Conservation (phyloP, 768 basidiomycete species). For the Boletellus sp. region DNA sequence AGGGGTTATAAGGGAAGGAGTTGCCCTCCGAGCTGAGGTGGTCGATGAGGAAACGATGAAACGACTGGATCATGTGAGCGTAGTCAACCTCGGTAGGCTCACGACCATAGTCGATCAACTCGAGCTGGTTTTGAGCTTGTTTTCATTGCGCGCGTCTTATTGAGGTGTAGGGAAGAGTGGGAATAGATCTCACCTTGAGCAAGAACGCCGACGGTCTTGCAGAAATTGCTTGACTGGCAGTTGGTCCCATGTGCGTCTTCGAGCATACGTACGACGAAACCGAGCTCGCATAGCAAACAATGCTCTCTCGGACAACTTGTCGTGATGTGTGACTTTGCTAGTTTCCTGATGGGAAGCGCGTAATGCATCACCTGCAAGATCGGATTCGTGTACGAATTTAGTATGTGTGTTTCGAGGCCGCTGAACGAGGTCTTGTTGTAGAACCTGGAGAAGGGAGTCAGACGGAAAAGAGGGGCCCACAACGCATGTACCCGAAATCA, state of each 20-base stretch:
- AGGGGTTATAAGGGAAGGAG: slow-evolving; percentile 55
- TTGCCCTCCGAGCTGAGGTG: slow-evolving; percentile 76
- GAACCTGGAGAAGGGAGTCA: slow-evolving; percentile 49
- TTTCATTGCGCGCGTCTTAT: neutral
- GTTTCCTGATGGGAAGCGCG: slow-evolving; percentile 63
- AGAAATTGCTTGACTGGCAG: slow-evolving; percentile 97
- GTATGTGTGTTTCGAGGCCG: slow-evolving; percentile 94
- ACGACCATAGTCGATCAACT: slow-evolving; percentile 84
- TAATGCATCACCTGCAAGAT: slow-evolving; percentile 91
- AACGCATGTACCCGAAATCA: slow-evolving; percentile 76
- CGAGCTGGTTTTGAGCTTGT: slow-evolving; percentile 71
- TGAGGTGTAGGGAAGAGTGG: neutral
- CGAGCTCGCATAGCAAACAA: slow-evolving; percentile 91
- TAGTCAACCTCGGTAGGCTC: slow-evolving; percentile 75
- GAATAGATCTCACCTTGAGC: slow-evolving; percentile 63
- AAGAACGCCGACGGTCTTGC: slow-evolving; percentile 84
- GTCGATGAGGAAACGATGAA: slow-evolving; percentile 92
- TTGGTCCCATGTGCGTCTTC: slow-evolving; percentile 93
- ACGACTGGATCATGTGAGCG: slow-evolving; percentile 86
- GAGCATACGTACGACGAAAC: slow-evolving; percentile 92
- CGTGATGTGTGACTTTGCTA: slow-evolving; percentile 91
- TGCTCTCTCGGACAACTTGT: slow-evolving; percentile 87
- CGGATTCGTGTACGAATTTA: slow-evolving; percentile 95
- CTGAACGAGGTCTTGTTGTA: slow-evolving; percentile 91
- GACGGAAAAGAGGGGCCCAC: neutral